phyloP scores from a whole-genome alignment of 148 eudicot species.

The Amaranthus cruentus region DNA sequence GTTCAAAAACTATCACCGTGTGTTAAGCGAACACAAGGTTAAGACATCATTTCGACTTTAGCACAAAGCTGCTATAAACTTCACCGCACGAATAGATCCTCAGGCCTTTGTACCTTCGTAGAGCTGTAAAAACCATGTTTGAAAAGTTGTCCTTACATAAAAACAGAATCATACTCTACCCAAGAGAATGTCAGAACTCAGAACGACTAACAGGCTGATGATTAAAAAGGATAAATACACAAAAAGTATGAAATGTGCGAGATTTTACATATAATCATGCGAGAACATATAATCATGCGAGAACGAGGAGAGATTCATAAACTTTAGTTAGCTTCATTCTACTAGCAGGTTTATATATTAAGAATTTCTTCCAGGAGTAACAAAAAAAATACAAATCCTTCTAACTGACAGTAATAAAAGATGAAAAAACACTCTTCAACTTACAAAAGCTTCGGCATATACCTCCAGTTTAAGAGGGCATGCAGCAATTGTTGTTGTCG shows the following conservation, averaged over 20 bases:
- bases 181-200: no score
- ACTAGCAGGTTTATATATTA: background rate
- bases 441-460: constrained; percentile 1
- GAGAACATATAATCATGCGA: background rate
- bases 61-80: no score
- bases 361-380: background rate
- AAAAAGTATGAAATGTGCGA: background rate
- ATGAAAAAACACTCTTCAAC: background rate
- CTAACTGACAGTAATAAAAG: background rate
- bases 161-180: no score
- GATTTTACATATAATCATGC: background rate
- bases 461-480: background rate
- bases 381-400: background rate
- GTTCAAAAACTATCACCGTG: no score
- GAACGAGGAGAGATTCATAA: background rate
- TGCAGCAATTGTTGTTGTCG: background rate
- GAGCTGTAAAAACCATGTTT: no score
- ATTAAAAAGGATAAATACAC: no score
- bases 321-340: constrained; percentile 1
- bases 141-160: no score
- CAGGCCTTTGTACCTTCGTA: no score
- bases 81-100: no score
- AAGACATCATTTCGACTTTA: no score
- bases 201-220: no score
- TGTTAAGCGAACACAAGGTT: no score